Evolutionary conservation across 2,329 filamentous ascomycete genomes (phyloP).

Genomic region (Botrytis elliptica): DNA sequence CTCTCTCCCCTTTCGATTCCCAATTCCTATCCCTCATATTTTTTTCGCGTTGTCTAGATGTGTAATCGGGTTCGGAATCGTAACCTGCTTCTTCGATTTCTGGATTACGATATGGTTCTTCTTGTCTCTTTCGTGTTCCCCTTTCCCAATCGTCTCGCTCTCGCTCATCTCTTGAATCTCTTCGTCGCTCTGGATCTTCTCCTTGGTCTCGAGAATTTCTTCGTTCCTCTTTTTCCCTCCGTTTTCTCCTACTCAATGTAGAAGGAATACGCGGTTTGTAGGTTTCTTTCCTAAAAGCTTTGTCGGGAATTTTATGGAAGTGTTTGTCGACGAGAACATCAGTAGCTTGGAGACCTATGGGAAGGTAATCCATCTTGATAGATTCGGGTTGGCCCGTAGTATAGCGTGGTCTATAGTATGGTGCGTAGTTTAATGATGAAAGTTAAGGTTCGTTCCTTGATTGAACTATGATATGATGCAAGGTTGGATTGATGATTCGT

Average conservation of each 20-base stretch:
- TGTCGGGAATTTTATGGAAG: slow-evolving; percentile 31
- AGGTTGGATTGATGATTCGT: not conserved
- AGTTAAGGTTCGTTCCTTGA: not conserved
- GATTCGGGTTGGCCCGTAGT: not conserved
- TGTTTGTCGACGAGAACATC: slow-evolving; percentile 28
- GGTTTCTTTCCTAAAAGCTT: slow-evolving; percentile 26
- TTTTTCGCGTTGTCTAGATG: not conserved
- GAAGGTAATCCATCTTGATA: slow-evolving; percentile 13
- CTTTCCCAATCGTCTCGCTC: not conserved
- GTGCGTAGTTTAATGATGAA: not conserved
- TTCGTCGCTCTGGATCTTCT: not conserved
- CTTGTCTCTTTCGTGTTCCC: not conserved
- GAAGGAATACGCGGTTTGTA: slow-evolving; percentile 28
- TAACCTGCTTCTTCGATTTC: slow-evolving; percentile 17
- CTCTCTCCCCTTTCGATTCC: not conserved
- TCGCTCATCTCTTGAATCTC: not conserved
- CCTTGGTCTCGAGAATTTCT: not conserved
- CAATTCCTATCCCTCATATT: slow-evolving; percentile 9
- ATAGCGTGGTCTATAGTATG: not conserved
- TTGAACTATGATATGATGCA: not conserved
- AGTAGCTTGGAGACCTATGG: slow-evolving; percentile 22
- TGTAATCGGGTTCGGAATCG: slow-evolving; percentile 18
- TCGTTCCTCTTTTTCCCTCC: not conserved
- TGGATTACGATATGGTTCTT: slow-evolving; percentile 14
- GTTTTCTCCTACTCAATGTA: not conserved